Conservation (phyloP, 495 filamentous ascomycete genomes). For the Halenospora varia region DNA sequence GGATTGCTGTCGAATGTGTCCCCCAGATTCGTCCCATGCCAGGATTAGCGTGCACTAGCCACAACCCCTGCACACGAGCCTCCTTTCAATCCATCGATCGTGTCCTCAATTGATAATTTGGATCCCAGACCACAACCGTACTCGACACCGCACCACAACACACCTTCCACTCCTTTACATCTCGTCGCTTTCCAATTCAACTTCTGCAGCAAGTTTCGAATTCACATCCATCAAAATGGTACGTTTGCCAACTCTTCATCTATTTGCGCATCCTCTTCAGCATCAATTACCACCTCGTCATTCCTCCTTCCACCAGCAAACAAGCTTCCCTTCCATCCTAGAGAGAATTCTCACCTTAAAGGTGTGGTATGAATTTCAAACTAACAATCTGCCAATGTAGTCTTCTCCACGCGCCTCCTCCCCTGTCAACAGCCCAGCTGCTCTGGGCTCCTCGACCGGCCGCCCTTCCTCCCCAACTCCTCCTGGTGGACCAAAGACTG, state of each 20-base stretch:
- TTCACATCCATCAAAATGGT: neutral
- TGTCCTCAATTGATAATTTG: constrained; percentile 32
- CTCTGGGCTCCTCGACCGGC: constrained; percentile 59
- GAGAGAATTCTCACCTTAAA: too few relatives aligned
- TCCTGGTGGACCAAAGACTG: constrained; percentile 93
- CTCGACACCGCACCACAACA: neutral
- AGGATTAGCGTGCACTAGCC: neutral
- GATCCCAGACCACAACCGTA: neutral
- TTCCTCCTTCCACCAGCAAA: neutral
- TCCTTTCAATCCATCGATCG: constrained; percentile 26
- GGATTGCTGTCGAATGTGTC: too few relatives aligned
- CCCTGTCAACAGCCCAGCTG: constrained; percentile 39
- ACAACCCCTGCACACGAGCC: neutral
- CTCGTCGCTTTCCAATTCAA: neutral
- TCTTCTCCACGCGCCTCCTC: constrained; percentile 74
- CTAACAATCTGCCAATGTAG: too few relatives aligned
- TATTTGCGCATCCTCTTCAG: neutral
- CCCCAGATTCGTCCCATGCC: neutral
- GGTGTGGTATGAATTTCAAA: too few relatives aligned
- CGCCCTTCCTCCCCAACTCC: constrained; percentile 82
- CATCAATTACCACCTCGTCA: neutral
- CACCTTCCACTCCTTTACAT: neutral
- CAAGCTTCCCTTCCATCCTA: too few relatives aligned
- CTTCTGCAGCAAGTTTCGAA: neutral
- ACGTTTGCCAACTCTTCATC: neutral